These are phyloP conservation scores for Tetrahymena malaccensis DNA, from an alignment of 73 alveolate genomes.

Conservation along the genomic window DNA sequence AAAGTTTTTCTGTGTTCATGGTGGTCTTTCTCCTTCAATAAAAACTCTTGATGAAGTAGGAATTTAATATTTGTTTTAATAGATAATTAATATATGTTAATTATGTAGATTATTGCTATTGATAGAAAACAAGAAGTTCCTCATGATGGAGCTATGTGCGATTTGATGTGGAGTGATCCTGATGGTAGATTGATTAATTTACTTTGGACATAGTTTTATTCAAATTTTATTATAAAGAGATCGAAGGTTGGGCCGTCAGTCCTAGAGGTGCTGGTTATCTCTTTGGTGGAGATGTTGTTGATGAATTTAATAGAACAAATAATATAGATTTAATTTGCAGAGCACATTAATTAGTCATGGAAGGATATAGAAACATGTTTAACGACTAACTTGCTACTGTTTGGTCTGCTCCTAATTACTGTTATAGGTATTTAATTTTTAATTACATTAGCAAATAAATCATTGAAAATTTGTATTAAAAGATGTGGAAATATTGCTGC, in stretches of 20 bases:
- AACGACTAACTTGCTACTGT: constrained; percentile 67
- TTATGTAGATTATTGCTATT: constrained; percentile 69
- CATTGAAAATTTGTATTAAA: neutral
- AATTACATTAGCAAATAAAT: too few species aligned
- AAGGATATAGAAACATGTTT: constrained; percentile 83
- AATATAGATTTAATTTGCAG: constrained; percentile 83
- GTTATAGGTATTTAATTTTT: constrained; percentile 33
- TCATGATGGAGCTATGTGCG: constrained; percentile 98
- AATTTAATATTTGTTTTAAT: neutral
- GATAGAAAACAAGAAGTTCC: constrained; percentile 99
- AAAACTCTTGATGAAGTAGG: constrained; percentile 77
- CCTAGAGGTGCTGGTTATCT: constrained; percentile 98
- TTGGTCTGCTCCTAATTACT: constrained; percentile 77
- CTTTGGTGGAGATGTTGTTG: constrained; percentile 89
- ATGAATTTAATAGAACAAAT: constrained; percentile 70
- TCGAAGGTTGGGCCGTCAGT: constrained; percentile 41
- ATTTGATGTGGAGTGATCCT: constrained; percentile 97
- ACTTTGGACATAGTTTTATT: too few species aligned
- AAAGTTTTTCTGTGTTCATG: constrained; percentile 94
- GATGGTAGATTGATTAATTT: constrained; percentile 47
- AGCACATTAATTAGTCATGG: constrained; percentile 95
- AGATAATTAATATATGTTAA: constrained; percentile 35
- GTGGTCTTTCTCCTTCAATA: constrained; percentile 93
- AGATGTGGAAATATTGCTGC: constrained; percentile 85
- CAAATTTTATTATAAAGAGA: neutral